phyloP scores from a whole-genome alignment of 495 filamentous ascomycete genomes.

The Cenococcum geophilum region DNA sequence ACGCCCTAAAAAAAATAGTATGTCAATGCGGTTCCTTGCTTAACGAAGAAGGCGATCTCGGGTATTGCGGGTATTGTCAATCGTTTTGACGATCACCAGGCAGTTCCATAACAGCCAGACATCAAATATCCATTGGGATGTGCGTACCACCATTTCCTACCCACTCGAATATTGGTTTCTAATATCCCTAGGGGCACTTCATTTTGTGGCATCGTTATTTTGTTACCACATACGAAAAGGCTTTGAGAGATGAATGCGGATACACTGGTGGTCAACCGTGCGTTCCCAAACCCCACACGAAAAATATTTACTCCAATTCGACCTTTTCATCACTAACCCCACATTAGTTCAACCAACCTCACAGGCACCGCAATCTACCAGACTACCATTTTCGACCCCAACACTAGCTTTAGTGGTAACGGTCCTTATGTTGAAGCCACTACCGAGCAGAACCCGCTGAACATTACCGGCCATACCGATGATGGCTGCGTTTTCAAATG shows the following conservation, averaged over 20 bases:
- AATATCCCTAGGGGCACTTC: slow-evolving; percentile 14
- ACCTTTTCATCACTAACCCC: not conserved
- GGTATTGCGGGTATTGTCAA: slow-evolving; percentile 9
- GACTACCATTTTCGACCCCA: slow-evolving; percentile 8
- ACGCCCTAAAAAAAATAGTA: no score
- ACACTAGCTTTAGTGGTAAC: slow-evolving; percentile 15
- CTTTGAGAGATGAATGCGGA: slow-evolving; percentile 11
- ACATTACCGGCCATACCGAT: slow-evolving; percentile 15
- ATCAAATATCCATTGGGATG: slow-evolving; percentile 16
- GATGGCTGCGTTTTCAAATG: slow-evolving; percentile 18
- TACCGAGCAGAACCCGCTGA: slow-evolving; percentile 3
- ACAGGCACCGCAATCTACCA: slow-evolving; percentile 10
- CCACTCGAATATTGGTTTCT: not conserved
- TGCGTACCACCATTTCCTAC: not conserved
- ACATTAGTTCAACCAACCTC: not conserved
- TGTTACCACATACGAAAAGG: slow-evolving; percentile 16
- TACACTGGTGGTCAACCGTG: slow-evolving; percentile 15
- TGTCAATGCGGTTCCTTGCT: no score
- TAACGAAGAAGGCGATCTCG: not conserved
- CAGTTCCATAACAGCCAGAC: slow-evolving; percentile 19
- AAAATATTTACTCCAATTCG: not conserved
- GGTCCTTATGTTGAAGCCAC: slow-evolving; percentile 9
- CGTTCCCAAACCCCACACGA: not conserved
- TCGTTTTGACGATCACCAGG: slow-evolving; percentile 18
- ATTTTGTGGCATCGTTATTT: slow-evolving; percentile 20